These are phyloP conservation scores for Pleurotus giganteus DNA, from an alignment of 768 basidiomycete genomes.

Conservation along the genomic window DNA sequence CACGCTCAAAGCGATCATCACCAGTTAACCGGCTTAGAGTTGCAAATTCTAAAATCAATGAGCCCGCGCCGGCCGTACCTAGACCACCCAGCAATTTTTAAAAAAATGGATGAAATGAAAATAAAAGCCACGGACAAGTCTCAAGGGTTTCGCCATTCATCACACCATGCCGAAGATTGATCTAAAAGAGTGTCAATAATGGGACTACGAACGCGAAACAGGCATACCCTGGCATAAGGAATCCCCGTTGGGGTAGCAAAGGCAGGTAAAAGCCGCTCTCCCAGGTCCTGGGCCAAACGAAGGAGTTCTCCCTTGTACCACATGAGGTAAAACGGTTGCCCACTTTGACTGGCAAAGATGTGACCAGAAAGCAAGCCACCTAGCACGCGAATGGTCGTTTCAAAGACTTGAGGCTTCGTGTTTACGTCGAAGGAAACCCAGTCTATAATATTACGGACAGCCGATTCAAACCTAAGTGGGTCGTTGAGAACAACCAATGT, in stretches of 20 bases:
- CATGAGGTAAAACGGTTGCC: constrained; percentile 69
- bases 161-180: constrained; percentile 58
- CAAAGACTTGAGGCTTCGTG: constrained; percentile 97
- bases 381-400: constrained; percentile 91
- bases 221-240: constrained; percentile 80
- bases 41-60: constrained; percentile 92
- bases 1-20: constrained; percentile 87
- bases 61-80: constrained; percentile 93
- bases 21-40: constrained; percentile 88
- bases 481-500: constrained; percentile 88
- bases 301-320: constrained; percentile 87
- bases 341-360: constrained; percentile 67
- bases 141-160: constrained; percentile 73
- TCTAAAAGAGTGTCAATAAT: constrained; percentile 11
- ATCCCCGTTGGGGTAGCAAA: constrained; percentile 90
- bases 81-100: constrained; percentile 9
- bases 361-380: constrained; percentile 89
- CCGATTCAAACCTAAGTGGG: constrained; percentile 74
- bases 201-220: constrained; percentile 4
- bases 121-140: constrained; percentile 62
- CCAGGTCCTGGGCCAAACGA: constrained; percentile 82
- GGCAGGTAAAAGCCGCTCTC: constrained; percentile 82
- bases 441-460: constrained; percentile 76
- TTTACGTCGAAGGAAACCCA: constrained; percentile 91
- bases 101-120: not conserved